phyloP scores from a whole-genome alignment of 352 stramenopile species.

The Globisporangium megalacanthum region DNA sequence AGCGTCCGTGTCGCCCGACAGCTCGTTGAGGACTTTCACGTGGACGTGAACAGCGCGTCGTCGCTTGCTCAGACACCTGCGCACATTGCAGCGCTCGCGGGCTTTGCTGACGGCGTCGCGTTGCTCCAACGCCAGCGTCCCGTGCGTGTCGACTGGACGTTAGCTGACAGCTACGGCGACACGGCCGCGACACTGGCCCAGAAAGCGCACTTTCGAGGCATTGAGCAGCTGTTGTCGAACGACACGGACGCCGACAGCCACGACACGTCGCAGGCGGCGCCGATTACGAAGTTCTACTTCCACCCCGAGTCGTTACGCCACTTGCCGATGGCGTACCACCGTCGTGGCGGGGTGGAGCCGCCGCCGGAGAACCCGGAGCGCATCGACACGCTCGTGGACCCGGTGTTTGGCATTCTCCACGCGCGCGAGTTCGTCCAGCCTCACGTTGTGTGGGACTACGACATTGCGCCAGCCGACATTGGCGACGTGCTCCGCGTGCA shows the following conservation, averaged over 20 bases:
- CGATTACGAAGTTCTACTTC: constrained; percentile 60
- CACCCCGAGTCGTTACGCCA: constrained; percentile 75
- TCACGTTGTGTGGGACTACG: constrained; percentile 59
- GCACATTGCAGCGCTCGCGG: constrained; percentile 57
- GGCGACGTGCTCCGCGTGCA: constrained; percentile 88
- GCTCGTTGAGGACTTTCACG: constrained; percentile 32
- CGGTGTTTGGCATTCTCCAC: constrained; percentile 62
- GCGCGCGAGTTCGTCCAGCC: constrained; percentile 57
- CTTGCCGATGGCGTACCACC: constrained; percentile 63
- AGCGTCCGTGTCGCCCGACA: constrained; percentile 18
- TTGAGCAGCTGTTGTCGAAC: constrained; percentile 23
- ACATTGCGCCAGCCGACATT: constrained; percentile 69
- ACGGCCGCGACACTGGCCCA: constrained; percentile 47
- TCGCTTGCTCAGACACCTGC: constrained; percentile 55
- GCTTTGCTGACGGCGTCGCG: constrained; percentile 35
- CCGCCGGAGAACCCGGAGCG: constrained; percentile 88
- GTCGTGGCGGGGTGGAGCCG: constrained; percentile 57
- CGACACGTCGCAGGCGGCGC: constrained; percentile 3
- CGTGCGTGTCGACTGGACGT: constrained; percentile 19
- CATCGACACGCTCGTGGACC: constrained; percentile 81
- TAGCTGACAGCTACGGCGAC: constrained; percentile 38
- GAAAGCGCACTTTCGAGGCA: constrained; percentile 27
- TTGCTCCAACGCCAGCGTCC: constrained; percentile 29
- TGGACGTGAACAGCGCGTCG: constrained; percentile 42
- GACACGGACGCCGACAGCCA: constrained; percentile 1